These are phyloP conservation scores for Limnanthes douglasii DNA, from an alignment of 345 rosid genomes.

Conservation along the genomic window DNA sequence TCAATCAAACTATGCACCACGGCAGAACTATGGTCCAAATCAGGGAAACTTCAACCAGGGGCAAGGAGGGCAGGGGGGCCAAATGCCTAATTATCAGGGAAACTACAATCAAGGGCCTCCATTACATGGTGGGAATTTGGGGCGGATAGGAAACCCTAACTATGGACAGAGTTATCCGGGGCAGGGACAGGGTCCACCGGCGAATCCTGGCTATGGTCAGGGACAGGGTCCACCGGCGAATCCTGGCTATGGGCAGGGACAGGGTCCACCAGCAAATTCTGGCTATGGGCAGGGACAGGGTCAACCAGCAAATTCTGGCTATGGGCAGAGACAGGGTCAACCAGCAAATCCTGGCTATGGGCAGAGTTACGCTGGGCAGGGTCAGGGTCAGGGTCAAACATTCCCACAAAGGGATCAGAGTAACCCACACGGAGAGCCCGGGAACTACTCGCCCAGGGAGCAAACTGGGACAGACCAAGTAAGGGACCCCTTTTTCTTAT, in stretches of 20 bases:
- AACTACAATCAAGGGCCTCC: slow-evolving; percentile 23
- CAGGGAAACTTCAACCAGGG: slow-evolving; percentile 27
- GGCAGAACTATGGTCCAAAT: slow-evolving; percentile 17
- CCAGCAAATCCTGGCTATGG: slow-evolving; percentile 13
- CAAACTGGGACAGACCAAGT: slow-evolving; percentile 29
- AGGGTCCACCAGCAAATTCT: slow-evolving; percentile 7
- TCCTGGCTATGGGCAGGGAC: not conserved
- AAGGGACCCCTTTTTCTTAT: no score
- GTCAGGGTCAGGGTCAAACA: slow-evolving; percentile 10
- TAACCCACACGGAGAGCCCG: slow-evolving; percentile 24
- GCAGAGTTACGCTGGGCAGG: slow-evolving; percentile 7
- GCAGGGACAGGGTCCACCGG: slow-evolving; percentile 18
- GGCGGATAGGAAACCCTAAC: slow-evolving; percentile 24
- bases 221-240: slow-evolving; percentile 6
- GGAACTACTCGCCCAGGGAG: slow-evolving; percentile 21
- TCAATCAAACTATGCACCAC: slow-evolving; percentile 25
- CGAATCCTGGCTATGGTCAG: slow-evolving; percentile 17
- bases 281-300: slow-evolving; percentile 23
- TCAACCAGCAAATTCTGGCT: slow-evolving; percentile 17
- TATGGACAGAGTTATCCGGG: slow-evolving; percentile 14
- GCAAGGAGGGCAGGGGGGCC: slow-evolving; percentile 19
- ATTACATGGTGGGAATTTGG: no score
- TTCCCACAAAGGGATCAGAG: slow-evolving; percentile 26
- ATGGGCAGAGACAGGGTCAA: slow-evolving; percentile 16
- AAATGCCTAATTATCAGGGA: slow-evolving; percentile 22